A percentile compares a stretch with the other conserved stretches of the same genome.
Evolutionary conservation across 1,284 basidiomycete genomes (phyloP).

Genomic region (Rhodotorula sp.): DNA sequence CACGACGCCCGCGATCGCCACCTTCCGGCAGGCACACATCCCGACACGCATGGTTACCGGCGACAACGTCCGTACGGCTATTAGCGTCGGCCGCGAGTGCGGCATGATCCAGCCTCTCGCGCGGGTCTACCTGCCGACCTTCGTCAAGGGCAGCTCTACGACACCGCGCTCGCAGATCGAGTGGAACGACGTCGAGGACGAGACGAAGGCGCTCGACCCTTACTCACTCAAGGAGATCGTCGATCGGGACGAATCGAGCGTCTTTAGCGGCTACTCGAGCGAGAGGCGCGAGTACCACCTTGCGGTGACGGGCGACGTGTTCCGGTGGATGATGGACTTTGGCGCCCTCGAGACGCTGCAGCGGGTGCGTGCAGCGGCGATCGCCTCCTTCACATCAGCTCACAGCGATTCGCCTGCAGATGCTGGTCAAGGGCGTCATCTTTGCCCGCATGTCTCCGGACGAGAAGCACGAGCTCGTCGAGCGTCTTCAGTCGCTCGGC

Average conservation of each 20-base stretch:
- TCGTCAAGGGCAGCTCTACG: slow-evolving; percentile 65
- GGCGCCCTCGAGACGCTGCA: slow-evolving; percentile 91
- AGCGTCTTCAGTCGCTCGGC: slow-evolving; percentile 85
- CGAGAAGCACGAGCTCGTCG: slow-evolving; percentile 98
- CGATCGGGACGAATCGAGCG: slow-evolving; percentile 52
- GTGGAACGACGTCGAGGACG: slow-evolving; percentile 93
- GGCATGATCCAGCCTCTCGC: slow-evolving; percentile 82
- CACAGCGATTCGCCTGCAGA: slow-evolving; percentile 54
- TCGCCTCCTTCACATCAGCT: too few species aligned
- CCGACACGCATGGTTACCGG: slow-evolving; percentile 98
- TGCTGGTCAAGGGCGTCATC: slow-evolving; percentile 97
- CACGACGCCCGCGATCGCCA: slow-evolving; percentile 86
- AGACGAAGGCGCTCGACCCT: slow-evolving; percentile 76
- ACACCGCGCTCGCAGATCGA: slow-evolving; percentile 69
- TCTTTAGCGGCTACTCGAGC: slow-evolving; percentile 39
- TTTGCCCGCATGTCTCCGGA: slow-evolving; percentile 99
- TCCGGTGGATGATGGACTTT: slow-evolving; percentile 97
- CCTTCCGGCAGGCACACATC: slow-evolving; percentile 82
- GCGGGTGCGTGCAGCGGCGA: slow-evolving; percentile 59
- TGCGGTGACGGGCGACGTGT: slow-evolving; percentile 93
- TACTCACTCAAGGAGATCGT: slow-evolving; percentile 77
- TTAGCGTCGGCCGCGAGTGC: slow-evolving; percentile 95
- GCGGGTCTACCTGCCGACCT: slow-evolving; percentile 85
- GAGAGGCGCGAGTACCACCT: slow-evolving; percentile 78
- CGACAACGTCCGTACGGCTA: slow-evolving; percentile 93